Conservation (phyloP, 2,329 filamentous ascomycete species). For the Elsinoe australis region DNA sequence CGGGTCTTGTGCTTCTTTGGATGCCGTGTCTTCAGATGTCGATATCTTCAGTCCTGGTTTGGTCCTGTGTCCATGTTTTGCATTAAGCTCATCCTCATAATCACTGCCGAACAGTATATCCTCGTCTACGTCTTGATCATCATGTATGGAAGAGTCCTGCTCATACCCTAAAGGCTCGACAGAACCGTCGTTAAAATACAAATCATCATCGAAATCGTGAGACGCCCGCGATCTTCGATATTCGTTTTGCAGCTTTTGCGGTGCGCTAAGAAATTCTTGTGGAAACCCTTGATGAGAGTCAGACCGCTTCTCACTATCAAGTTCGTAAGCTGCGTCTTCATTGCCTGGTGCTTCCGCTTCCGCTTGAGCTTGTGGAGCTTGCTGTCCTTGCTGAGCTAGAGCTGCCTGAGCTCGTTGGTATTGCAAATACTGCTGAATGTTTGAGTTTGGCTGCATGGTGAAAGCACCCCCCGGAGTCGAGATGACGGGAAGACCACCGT, state of each 20-base stretch:
- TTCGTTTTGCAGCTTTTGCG: not conserved
- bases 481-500: not conserved
- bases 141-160: conserved; percentile 21
- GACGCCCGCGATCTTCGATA: conserved; percentile 6
- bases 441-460: conserved; percentile 11
- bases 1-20: not conserved
- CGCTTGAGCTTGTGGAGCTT: not conserved
- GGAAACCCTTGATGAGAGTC: conserved; percentile 19
- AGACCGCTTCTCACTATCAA: conserved; percentile 9
- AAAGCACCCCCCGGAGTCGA: conserved; percentile 3
- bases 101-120: conserved; percentile 28
- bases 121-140: conserved; percentile 27
- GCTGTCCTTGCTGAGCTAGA: not conserved
- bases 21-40: not conserved
- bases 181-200: conserved; percentile 33
- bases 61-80: conserved; percentile 3
- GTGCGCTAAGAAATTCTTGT: conserved; percentile 13
- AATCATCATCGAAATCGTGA: conserved; percentile 16
- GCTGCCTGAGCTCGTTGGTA: conserved; percentile 5
- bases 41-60: conserved; percentile 11
- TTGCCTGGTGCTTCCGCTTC: not conserved
- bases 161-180: conserved; percentile 22
- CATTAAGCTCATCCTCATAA: conserved; percentile 11
- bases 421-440: conserved; percentile 12
- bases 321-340: conserved; percentile 14